These are phyloP conservation scores for Passalora sequoiae DNA, from an alignment of 2,329 filamentous ascomycete genomes.

Conservation along the genomic window DNA sequence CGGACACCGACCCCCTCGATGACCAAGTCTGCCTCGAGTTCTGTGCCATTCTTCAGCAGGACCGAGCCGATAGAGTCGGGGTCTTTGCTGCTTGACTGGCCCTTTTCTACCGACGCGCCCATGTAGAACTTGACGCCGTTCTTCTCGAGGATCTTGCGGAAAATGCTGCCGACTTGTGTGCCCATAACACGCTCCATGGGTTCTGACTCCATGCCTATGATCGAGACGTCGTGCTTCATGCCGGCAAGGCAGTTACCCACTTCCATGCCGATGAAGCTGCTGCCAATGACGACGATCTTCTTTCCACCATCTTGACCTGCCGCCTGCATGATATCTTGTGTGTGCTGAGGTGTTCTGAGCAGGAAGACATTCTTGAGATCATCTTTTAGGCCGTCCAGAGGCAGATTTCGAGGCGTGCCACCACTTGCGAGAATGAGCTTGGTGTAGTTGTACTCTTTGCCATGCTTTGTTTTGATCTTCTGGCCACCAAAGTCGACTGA, in stretches of 20 bases:
- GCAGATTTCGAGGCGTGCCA: conserved; percentile 68
- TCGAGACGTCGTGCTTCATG: conserved; percentile 75
- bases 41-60: conserved; percentile 77
- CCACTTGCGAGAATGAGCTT: conserved; percentile 91
- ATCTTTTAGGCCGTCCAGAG: conserved; percentile 75
- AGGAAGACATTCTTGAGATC: conserved; percentile 82
- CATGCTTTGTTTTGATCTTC: conserved; percentile 67
- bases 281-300: conserved; percentile 88
- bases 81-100: conserved; percentile 63
- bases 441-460: conserved; percentile 67
- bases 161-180: conserved; percentile 69
- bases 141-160: conserved; percentile 73
- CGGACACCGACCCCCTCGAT: conserved; percentile 85
- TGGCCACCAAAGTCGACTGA: conserved; percentile 70
- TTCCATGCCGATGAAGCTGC: conserved; percentile 97
- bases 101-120: conserved; percentile 75
- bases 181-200: conserved; percentile 87
- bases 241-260: conserved; percentile 73
- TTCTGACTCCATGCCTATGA: conserved; percentile 81
- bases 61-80: conserved; percentile 72
- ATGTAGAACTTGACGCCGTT: conserved; percentile 87
- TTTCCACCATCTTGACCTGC: conserved; percentile 75
- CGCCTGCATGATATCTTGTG: conserved; percentile 69
- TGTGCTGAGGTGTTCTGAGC: conserved; percentile 70
- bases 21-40: conserved; percentile 79